Conservation (phyloP, 2,329 filamentous ascomycete genomes). For the Exserohilum turcica region DNA sequence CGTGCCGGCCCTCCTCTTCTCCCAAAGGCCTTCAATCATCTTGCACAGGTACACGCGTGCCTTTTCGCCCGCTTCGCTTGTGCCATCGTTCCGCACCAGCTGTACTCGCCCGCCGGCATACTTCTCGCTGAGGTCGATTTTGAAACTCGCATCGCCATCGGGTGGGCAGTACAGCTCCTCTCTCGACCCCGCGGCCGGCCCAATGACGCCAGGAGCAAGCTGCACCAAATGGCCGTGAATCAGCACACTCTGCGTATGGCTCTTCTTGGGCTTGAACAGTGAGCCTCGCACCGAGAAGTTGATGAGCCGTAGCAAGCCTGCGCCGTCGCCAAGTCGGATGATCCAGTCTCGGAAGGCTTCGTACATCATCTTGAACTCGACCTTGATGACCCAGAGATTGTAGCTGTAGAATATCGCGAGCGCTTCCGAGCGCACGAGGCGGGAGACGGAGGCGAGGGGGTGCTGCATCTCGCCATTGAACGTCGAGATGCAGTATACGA, state of each 20-base stretch:
- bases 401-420: constrained; percentile 50
- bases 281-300: constrained; percentile 41
- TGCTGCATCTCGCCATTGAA: constrained; percentile 46
- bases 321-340: constrained; percentile 41
- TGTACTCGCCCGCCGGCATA: constrained; percentile 37
- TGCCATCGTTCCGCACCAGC: constrained; percentile 44
- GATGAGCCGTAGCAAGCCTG: constrained; percentile 38
- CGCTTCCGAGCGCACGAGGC: constrained; percentile 43
- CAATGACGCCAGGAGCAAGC: constrained; percentile 17
- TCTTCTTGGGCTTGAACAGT: constrained; percentile 41
- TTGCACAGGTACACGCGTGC: constrained; percentile 28
- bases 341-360: constrained; percentile 49
- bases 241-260: constrained; percentile 27
- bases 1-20: constrained; percentile 37
- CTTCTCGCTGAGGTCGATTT: constrained; percentile 47
- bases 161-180: constrained; percentile 35
- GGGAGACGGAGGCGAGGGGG: constrained; percentile 44
- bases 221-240: constrained; percentile 30
- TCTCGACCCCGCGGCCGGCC: constrained; percentile 18
- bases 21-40: constrained; percentile 39
- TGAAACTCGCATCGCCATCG: constrained; percentile 47
- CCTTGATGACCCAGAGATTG: constrained; percentile 49
- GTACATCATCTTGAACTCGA: constrained; percentile 49
- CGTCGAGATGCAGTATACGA: constrained; percentile 50
- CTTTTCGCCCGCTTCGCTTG: constrained; percentile 35